These are phyloP conservation scores for Aspergillus felis DNA, from an alignment of 2,329 filamentous ascomycete genomes.

Conservation along the genomic window DNA sequence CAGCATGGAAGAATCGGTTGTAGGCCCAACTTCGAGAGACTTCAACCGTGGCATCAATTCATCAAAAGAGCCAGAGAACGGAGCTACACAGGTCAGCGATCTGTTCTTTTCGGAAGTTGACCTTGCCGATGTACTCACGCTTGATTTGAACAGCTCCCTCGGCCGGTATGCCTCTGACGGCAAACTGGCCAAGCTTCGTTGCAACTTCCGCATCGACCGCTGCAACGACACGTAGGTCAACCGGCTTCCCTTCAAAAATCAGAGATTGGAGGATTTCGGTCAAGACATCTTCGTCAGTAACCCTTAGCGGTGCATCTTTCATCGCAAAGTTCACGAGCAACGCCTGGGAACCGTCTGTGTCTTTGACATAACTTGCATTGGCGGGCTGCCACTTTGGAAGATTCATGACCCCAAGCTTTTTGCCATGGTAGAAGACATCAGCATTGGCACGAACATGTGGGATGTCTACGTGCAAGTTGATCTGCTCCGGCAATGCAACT, in stretches of 20 bases:
- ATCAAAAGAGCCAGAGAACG: constrained; percentile 53
- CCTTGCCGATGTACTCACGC: constrained; percentile 63
- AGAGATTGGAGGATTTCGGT: constrained; percentile 75
- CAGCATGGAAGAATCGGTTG: constrained; percentile 65
- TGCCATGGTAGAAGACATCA: constrained; percentile 72
- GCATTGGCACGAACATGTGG: constrained; percentile 70
- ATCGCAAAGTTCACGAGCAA: constrained; percentile 74
- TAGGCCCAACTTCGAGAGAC: constrained; percentile 68
- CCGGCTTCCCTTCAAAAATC: constrained; percentile 66
- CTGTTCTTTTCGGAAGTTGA: constrained; percentile 19
- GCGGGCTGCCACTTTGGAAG: constrained; percentile 78
- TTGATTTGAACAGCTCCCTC: constrained; percentile 86
- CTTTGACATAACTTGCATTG: constrained; percentile 68
- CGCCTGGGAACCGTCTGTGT: constrained; percentile 55
- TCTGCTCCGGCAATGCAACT: constrained; percentile 73
- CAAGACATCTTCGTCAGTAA: constrained; percentile 77
- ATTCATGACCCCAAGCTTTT: constrained; percentile 77
- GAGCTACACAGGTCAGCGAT: constrained; percentile 46
- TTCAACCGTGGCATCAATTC: constrained; percentile 61
- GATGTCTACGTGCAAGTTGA: constrained; percentile 81
- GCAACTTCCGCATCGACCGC: constrained; percentile 76
- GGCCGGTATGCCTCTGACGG: constrained; percentile 76
- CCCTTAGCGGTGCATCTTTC: constrained; percentile 72
- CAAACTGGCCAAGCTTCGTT: constrained; percentile 76
- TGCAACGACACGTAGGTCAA: constrained; percentile 73